Percentiles rank a stretch among this genome's conserved stretches.
Conservation (phyloP, 1,139 yeast species). For the Geotrichum candidum region DNA sequence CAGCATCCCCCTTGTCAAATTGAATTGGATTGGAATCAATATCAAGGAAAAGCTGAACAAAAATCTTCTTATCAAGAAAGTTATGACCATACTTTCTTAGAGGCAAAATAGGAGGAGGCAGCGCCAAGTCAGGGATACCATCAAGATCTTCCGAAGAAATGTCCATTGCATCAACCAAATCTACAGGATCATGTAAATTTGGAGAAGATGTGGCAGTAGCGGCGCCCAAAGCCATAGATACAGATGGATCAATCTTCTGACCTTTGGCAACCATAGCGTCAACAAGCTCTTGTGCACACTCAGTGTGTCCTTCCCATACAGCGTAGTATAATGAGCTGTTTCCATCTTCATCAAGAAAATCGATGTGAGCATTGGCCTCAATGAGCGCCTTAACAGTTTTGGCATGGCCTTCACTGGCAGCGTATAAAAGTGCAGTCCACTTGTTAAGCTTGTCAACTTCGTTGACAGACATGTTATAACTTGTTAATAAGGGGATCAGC, state of each 20-base stretch:
- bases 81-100: constrained; percentile 91
- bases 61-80: constrained; percentile 81
- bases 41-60: constrained; percentile 67
- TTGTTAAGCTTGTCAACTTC: constrained; percentile 76
- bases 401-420: constrained; percentile 80
- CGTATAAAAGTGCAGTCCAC: constrained; percentile 92
- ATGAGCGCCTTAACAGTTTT: constrained; percentile 66
- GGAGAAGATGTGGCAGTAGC: constrained; percentile 10
- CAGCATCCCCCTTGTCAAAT: constrained; percentile 35
- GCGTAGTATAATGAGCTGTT: constrained; percentile 82
- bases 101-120: constrained; percentile 96
- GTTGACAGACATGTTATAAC: constrained; percentile 74
- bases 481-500: constrained; percentile 59
- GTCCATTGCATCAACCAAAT: constrained; percentile 28
- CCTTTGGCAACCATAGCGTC: constrained; percentile 20
- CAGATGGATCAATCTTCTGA: constrained; percentile 21
- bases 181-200: constrained; percentile 11
- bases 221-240: constrained; percentile 13
- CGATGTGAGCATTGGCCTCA: constrained; percentile 64
- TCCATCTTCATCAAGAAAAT: constrained; percentile 76
- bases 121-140: constrained; percentile 78
- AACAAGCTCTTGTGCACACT: constrained; percentile 62
- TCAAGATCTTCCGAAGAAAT: constrained; percentile 43
- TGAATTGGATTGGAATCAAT: constrained; percentile 28
- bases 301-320: constrained; percentile 87